Evolutionary conservation across 768 basidiomycete species (phyloP), one percentile per base, ranked within the genome.

Genomic region (Leucocoprinus leucothites): DNA sequence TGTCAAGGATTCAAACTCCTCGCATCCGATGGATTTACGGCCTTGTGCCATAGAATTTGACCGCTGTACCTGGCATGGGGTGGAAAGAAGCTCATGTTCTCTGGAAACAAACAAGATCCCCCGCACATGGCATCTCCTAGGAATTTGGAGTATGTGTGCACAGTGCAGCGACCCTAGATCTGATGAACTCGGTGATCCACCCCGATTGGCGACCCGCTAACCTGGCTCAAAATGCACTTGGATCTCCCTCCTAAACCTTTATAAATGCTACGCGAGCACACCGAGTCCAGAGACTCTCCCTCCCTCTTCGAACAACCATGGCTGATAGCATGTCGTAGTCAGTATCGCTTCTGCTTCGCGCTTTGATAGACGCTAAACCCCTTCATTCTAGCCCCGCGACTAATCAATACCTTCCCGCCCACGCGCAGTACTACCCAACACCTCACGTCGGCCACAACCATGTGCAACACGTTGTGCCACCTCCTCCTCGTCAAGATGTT

Each of bases 131-230:
- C 65, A 71, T 70, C 69, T 74, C 73, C 73, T 74, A 74, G 74
- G 72, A 71, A 38, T 71, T 68, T 73, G 69, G 69, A 64, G 65
- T 64, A 60, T 60, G 55, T 72, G 74, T 72, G 74, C 80, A 81
- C 76, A 75, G 64, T 57, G 53, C 61, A 59, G 69, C 76, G 82
- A 84, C 82, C 82, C 82, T 84, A 84, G 82, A 84, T 84, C 81
- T 84, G 79, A 80, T 81, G 75, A 80, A 51, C 48, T 78, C 74
- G 76, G 77, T 78, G 80, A 79, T 82, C 75, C 67, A 73, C 69
- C 68, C 77, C 73, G 73, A 73, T 75, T 75, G 65, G 70, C 67
- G 70, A 71, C 67, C 72, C 70, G 65, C 64, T 61, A 63, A 63
- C 65, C 68, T 70, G 71, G 71, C 70, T 70, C 74, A 69, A 68